phyloP scores from a whole-genome alignment of 2,329 filamentous ascomycete genomes.

The Colletotrichum camelliae region DNA sequence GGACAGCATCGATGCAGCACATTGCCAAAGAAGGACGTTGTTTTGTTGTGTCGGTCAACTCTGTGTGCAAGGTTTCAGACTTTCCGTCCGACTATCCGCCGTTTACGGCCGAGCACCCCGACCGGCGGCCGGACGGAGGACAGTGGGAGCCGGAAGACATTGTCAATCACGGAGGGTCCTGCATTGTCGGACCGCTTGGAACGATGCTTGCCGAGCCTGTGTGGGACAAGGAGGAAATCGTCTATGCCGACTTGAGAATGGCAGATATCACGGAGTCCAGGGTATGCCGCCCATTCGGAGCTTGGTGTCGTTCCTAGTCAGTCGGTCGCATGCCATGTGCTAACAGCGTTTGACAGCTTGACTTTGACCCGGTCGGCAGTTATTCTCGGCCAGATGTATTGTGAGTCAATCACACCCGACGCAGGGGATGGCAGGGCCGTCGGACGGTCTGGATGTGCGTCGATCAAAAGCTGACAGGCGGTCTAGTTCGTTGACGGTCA shows the following conservation, averaged over 20 bases:
- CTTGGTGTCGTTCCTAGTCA: background rate
- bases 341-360: conserved; percentile 33
- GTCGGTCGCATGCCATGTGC: background rate
- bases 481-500: conserved; percentile 30
- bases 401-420: conserved; percentile 30
- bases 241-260: conserved; percentile 40
- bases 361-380: conserved; percentile 46
- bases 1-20: conserved; percentile 47
- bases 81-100: conserved; percentile 47
- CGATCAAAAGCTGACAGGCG: conserved; percentile 12
- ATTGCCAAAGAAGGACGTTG: conserved; percentile 50
- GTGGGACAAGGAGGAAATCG: conserved; percentile 43
- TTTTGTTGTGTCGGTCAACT: conserved; percentile 47
- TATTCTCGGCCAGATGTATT: conserved; percentile 46
- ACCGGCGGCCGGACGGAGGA: conserved; percentile 41
- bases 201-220: conserved; percentile 41
- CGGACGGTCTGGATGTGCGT: background rate
- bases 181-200: conserved; percentile 44
- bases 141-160: conserved; percentile 41
- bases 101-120: conserved; percentile 40
- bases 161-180: conserved; percentile 44
- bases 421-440: background rate
- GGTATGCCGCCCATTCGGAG: conserved; percentile 28
- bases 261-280: conserved; percentile 40
- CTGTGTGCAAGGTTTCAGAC: conserved; percentile 44